Base-by-base conservation (phyloP, 73 alveolate species). In the Blepharisma japonicum region DNA sequence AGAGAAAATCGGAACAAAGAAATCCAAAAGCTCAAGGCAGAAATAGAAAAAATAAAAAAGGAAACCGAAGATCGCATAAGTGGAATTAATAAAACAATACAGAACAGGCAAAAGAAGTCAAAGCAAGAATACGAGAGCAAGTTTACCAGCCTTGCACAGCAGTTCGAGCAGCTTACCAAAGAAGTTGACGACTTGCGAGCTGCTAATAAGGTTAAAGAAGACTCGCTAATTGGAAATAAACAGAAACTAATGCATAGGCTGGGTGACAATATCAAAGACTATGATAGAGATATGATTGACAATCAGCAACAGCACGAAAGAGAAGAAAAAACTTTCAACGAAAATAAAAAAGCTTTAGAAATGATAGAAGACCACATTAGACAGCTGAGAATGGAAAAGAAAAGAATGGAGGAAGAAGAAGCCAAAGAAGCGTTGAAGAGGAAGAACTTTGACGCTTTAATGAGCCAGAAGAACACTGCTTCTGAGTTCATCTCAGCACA, bases 201-300 rank as follows among this genome's bases (percentile, higher is more conserved):
- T 11, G 66, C n/a, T 7, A 70, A 70, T 45, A 45, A 39, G 6
- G 27, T 14, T 2, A 14, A 70, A 38, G 80, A 70, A 70, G 80
- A 39, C 11, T 72, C 11, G 5, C 2, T 25, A 45, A 70, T 39
- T n/a, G 46, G 46, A 70, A 70, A 45, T n/a, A 39, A 45, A n/a
- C 56, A 39, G 4, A 70, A 47, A 70, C 68, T 70, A 18, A 18
- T 14, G 25, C n/a, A 45, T 45, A 70, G 27, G 46, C n/a, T 70
- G 14, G 56, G 27, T 9, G 61, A 9, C 32, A 45, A 18, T 11
- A 70, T 70, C 14, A 45, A 70, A 5, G 66, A 70, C 11, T 70
- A 45, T 47, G 80, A 70, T 5, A 70, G 20, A n/a, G 80, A 70
- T 14, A 70, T 70, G 80, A 39, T 45, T 7, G 80, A 47, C 11